These are phyloP conservation scores for Camelina sativa DNA, from an alignment of 345 rosid species.

Conservation along the genomic window DNA sequence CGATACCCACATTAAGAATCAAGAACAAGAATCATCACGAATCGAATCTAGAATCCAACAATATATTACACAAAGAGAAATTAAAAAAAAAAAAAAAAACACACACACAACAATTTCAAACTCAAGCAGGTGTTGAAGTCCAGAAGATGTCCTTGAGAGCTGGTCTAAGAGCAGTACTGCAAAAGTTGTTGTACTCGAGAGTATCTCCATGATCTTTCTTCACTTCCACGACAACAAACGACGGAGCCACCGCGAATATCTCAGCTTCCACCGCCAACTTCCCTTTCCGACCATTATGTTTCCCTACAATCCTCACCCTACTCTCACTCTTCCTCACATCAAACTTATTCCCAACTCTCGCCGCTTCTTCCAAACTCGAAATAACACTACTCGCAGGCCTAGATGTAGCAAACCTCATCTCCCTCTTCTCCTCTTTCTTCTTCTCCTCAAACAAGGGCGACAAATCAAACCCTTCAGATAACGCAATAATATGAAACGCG, in stretches of 20 bases:
- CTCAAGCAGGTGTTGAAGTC: slow-evolving; percentile 64
- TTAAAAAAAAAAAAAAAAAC: neutral
- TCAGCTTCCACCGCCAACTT: slow-evolving; percentile 78
- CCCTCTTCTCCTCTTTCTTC: slow-evolving; percentile 77
- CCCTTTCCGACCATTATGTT: slow-evolving; percentile 84
- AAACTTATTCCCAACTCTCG: slow-evolving; percentile 60
- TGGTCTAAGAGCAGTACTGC: slow-evolving; percentile 82
- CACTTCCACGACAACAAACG: slow-evolving; percentile 82
- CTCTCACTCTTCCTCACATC: slow-evolving; percentile 75
- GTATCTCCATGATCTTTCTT: slow-evolving; percentile 92
- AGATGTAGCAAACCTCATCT: slow-evolving; percentile 83
- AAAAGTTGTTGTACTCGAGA: slow-evolving; percentile 85
- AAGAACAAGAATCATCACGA: slow-evolving; percentile 40
- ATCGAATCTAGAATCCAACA: slow-evolving; percentile 27
- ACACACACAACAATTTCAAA: neutral
- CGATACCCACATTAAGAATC: slow-evolving; percentile 23
- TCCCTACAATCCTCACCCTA: slow-evolving; percentile 73
- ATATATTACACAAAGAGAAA: neutral
- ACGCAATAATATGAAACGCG: slow-evolving; percentile 86
- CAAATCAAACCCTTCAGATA: slow-evolving; percentile 87
- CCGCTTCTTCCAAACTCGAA: slow-evolving; percentile 79
- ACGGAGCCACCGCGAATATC: slow-evolving; percentile 76
- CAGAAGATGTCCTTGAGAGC: slow-evolving; percentile 89
- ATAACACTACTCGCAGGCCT: slow-evolving; percentile 85
- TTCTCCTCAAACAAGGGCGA: slow-evolving; percentile 89